Evolutionary conservation across 2,329 filamentous ascomycete genomes (phyloP).

Genomic region (Incumbomyces lentus): DNA sequence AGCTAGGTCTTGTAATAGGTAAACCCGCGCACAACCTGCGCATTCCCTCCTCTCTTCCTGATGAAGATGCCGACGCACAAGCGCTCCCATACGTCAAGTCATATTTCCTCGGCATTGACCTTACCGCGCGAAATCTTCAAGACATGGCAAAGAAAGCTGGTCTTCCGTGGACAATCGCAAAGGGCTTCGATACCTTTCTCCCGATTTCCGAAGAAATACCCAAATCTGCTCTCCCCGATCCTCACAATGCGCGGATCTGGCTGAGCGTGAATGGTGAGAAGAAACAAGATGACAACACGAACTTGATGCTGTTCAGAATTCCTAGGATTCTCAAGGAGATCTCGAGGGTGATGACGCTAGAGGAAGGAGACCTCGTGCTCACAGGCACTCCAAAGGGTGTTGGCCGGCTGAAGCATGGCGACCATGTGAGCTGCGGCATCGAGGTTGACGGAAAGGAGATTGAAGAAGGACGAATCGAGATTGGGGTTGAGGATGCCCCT

Average conservation of each 20-base stretch:
- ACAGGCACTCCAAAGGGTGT: slow-evolving; percentile 98
- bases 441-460: slow-evolving; percentile 71
- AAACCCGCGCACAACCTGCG: slow-evolving; percentile 55
- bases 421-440: slow-evolving; percentile 77
- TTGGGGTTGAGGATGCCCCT: slow-evolving; percentile 58
- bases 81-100: slow-evolving; percentile 71
- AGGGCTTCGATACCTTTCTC: slow-evolving; percentile 96
- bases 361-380: slow-evolving; percentile 82
- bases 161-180: slow-evolving; percentile 89
- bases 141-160: slow-evolving; percentile 96
- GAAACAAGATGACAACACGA: slow-evolving; percentile 79
- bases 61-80: slow-evolving; percentile 49
- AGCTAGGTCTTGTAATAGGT: slow-evolving; percentile 72
- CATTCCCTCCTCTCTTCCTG: slow-evolving; percentile 34
- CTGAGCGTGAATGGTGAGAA: slow-evolving; percentile 70
- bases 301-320: slow-evolving; percentile 86
- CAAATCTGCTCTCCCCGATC: slow-evolving; percentile 71
- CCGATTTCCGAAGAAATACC: slow-evolving; percentile 73
- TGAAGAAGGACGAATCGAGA: slow-evolving; percentile 73
- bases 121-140: slow-evolving; percentile 92
- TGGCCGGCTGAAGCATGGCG: slow-evolving; percentile 71
- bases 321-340: slow-evolving; percentile 83
- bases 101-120: slow-evolving; percentile 88
- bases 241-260: slow-evolving; percentile 78
- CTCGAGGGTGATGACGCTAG: slow-evolving; percentile 85